Conservation (phyloP, 2,329 filamentous ascomycete species). For the Aspergillus candidus region DNA sequence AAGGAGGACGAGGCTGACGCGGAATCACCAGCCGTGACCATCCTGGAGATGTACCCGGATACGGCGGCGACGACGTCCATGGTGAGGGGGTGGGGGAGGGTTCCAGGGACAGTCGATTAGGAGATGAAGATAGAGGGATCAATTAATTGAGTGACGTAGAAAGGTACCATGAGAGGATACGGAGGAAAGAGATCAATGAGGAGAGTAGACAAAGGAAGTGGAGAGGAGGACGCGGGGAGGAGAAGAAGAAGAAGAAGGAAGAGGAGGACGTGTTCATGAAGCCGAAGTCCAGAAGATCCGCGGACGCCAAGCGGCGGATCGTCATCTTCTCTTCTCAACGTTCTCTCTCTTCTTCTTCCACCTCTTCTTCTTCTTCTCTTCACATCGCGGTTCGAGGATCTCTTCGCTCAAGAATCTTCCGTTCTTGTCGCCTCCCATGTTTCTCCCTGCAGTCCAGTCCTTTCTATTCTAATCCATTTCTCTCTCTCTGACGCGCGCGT, state of each 20-base stretch:
- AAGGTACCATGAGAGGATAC: neutral
- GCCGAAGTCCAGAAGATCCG: too few species aligned
- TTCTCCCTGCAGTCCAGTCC: neutral
- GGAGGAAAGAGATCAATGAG: slow-evolving; percentile 1
- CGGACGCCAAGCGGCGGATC: too few species aligned
- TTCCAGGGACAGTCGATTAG: neutral
- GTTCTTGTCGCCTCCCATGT: neutral
- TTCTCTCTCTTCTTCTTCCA: too few species aligned
- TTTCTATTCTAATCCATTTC: slow-evolving; percentile 3
- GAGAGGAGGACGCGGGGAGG: slow-evolving; percentile 1
- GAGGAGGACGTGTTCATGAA: slow-evolving; percentile 1
- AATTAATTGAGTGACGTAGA: too few species aligned
- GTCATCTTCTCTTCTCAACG: neutral
- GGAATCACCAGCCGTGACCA: slow-evolving; percentile 75
- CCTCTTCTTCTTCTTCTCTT: slow-evolving; percentile 4
- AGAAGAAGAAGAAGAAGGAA: neutral
- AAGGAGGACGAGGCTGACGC: slow-evolving; percentile 49
- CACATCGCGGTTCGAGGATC: slow-evolving; percentile 1
- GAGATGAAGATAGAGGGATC: neutral
- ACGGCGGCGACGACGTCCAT: slow-evolving; percentile 96
- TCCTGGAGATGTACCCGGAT: slow-evolving; percentile 92
- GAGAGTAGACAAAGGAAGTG: slow-evolving; percentile 1
- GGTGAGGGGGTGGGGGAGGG: slow-evolving; percentile 22
- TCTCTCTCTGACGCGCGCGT: slow-evolving; percentile 1
- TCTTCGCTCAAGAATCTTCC: slow-evolving; percentile 1